These are phyloP conservation scores for Arthrobotrys entomopaga DNA, from an alignment of 2,329 filamentous ascomycete genomes.

Conservation along the genomic window DNA sequence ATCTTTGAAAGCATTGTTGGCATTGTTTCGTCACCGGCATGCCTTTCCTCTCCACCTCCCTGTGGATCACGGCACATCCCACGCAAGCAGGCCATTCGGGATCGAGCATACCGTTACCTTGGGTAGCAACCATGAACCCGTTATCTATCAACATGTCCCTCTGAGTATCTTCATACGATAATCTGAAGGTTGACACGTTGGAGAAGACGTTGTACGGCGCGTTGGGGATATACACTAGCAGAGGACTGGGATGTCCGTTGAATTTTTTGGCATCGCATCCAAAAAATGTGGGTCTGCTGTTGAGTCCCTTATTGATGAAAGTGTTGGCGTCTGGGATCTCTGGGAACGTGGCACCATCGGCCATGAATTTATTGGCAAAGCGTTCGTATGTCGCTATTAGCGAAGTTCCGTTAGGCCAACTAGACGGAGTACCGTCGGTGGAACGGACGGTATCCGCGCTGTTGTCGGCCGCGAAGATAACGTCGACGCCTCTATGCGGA, in stretches of 20 bases:
- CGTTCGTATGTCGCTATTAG: conserved; percentile 79
- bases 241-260: conserved; percentile 67
- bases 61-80: conserved; percentile 83
- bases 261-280: conserved; percentile 77
- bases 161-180: conserved; percentile 71
- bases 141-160: conserved; percentile 86
- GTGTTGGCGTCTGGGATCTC: conserved; percentile 78
- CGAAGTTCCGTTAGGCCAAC: conserved; percentile 81
- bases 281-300: conserved; percentile 80
- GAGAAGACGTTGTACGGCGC: conserved; percentile 78
- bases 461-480: conserved; percentile 82
- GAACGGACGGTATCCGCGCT: conserved; percentile 74
- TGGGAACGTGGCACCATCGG: conserved; percentile 78
- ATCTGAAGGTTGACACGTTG: conserved; percentile 82
- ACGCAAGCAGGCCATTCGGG: conserved; percentile 82
- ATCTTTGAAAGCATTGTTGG: conserved; percentile 77
- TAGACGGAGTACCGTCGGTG: conserved; percentile 61
- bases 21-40: conserved; percentile 74
- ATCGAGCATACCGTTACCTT: conserved; percentile 81
- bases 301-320: conserved; percentile 80
- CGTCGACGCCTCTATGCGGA: conserved; percentile 76
- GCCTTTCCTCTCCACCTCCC: conserved; percentile 77
- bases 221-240: conserved; percentile 90
- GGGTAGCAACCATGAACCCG: conserved; percentile 83
- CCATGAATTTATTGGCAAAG: conserved; percentile 63